These are phyloP conservation scores for Xerocomellus chrysenteron DNA, from an alignment of 768 basidiomycete genomes.

Conservation along the genomic window DNA sequence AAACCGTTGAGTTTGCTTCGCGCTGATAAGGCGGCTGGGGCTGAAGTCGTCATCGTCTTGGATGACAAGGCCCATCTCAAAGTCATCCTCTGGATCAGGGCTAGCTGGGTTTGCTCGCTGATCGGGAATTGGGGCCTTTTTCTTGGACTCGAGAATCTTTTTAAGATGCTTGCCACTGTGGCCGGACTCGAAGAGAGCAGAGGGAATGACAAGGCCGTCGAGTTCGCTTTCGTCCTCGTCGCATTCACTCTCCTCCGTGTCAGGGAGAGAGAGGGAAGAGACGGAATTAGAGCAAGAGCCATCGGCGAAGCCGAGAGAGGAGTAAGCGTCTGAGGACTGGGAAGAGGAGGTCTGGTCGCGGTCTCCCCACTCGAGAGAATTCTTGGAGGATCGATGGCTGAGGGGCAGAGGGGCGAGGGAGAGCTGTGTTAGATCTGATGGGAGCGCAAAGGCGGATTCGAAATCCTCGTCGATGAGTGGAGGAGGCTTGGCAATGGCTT, in stretches of 20 bases:
- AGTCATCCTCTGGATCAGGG: constrained; percentile 78
- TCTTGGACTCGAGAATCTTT: constrained; percentile 54
- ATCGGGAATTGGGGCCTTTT: constrained; percentile 54
- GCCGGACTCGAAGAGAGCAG: constrained; percentile 71
- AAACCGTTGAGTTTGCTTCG: constrained; percentile 40
- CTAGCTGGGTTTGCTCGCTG: constrained; percentile 50
- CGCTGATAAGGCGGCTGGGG: constrained; percentile 65
- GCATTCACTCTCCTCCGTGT: constrained; percentile 68
- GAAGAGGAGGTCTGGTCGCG: constrained; percentile 80
- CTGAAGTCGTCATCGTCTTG: constrained; percentile 82
- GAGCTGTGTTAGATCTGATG: constrained; percentile 75
- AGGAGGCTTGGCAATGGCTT: constrained; percentile 34
- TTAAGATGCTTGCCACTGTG: constrained; percentile 52
- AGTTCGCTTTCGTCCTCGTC: constrained; percentile 72
- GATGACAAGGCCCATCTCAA: constrained; percentile 81
- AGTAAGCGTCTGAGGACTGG: constrained; percentile 86
- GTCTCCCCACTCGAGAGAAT: constrained; percentile 83
- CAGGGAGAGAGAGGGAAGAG: constrained; percentile 61
- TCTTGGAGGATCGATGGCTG: constrained; percentile 76
- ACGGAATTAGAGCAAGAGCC: constrained; percentile 72
- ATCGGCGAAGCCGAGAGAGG: constrained; percentile 72
- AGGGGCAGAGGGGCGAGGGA: constrained; percentile 79
- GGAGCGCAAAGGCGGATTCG: constrained; percentile 80
- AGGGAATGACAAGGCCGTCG: constrained; percentile 78
- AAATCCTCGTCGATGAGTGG: constrained; percentile 66